These are phyloP conservation scores for Yarrowia sp. DNA, from an alignment of 805 yeast species.

Conservation along the genomic window DNA sequence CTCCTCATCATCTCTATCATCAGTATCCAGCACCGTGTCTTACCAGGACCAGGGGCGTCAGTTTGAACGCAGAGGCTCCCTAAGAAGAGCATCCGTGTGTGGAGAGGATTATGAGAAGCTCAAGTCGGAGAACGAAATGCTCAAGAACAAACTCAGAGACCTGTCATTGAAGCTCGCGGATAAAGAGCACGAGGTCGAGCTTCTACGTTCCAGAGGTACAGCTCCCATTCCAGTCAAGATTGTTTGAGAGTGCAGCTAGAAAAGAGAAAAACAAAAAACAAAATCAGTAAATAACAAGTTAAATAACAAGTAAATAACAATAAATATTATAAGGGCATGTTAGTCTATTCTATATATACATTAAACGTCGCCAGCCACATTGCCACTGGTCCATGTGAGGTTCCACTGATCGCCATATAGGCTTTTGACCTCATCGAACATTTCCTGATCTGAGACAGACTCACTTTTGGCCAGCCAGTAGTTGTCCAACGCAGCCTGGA, in stretches of 20 bases:
- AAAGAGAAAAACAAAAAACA: not conserved
- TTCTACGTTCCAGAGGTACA: not conserved
- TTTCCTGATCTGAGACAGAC: conserved; percentile 28
- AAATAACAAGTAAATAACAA: not conserved
- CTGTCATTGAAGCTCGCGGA: conserved; percentile 31
- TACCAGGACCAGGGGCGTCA: conserved; percentile 32
- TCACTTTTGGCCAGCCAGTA: conserved; percentile 49
- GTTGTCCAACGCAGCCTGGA: conserved; percentile 58
- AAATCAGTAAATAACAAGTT: not conserved
- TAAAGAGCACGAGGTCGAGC: conserved; percentile 20
- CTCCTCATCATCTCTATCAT: conserved; percentile 28
- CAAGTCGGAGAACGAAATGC: conserved; percentile 35
- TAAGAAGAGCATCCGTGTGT: conserved; percentile 31
- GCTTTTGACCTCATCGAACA: conserved; percentile 15
- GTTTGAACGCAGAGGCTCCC: conserved; percentile 30
- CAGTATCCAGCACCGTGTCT: conserved; percentile 18
- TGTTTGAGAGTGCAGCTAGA: not conserved
- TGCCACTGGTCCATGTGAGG: conserved; percentile 24
- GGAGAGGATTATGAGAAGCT: conserved; percentile 30
- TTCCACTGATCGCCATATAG: conserved; percentile 24
- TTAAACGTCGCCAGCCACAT: conserved; percentile 11
- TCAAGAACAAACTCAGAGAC: conserved; percentile 37
- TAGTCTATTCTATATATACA: not conserved
- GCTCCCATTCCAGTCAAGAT: conserved; percentile 16
- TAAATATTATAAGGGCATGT: not conserved